These are phyloP conservation scores for Monotropa hypopitys DNA, from an alignment of 179 eudicot genomes.

Conservation along the genomic window DNA sequence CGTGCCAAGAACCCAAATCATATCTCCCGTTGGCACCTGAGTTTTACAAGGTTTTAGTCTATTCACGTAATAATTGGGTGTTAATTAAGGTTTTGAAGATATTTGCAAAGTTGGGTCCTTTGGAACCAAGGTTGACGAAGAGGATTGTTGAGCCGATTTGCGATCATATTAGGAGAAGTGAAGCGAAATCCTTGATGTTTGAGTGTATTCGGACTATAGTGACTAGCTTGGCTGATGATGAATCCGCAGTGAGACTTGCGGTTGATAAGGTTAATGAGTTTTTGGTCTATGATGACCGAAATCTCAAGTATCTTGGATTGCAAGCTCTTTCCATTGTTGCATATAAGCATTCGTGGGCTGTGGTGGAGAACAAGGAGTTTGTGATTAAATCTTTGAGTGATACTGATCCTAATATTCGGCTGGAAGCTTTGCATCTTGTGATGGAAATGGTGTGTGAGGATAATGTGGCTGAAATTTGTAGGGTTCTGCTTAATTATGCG, in stretches of 20 bases:
- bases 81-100: constrained; percentile 88
- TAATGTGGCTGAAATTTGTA: constrained; percentile 60
- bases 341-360: constrained; percentile 45
- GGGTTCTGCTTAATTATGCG: constrained; percentile 67
- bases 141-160: constrained; percentile 78
- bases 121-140: constrained; percentile 78
- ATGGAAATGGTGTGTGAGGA: constrained; percentile 87
- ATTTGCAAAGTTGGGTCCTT: constrained; percentile 57
- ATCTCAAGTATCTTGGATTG: constrained; percentile 75
- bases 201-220: constrained; percentile 77
- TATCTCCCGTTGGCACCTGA: constrained; percentile 79
- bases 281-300: constrained; percentile 65
- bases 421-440: constrained; percentile 58
- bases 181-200: constrained; percentile 67
- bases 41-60: constrained; percentile 63
- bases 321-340: constrained; percentile 56
- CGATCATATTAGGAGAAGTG: constrained; percentile 53
- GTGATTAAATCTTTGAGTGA: constrained; percentile 76
- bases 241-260: constrained; percentile 67
- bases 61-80: constrained; percentile 85
- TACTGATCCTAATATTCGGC: constrained; percentile 60
- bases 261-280: constrained; percentile 60
- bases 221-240: constrained; percentile 49
- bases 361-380: constrained; percentile 66
- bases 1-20: constrained; percentile 44